A percentile compares a stretch with the other conserved stretches of the same genome.
phyloP scores from a whole-genome alignment of 257 asterid genomes.

The Scutellaria minor region DNA sequence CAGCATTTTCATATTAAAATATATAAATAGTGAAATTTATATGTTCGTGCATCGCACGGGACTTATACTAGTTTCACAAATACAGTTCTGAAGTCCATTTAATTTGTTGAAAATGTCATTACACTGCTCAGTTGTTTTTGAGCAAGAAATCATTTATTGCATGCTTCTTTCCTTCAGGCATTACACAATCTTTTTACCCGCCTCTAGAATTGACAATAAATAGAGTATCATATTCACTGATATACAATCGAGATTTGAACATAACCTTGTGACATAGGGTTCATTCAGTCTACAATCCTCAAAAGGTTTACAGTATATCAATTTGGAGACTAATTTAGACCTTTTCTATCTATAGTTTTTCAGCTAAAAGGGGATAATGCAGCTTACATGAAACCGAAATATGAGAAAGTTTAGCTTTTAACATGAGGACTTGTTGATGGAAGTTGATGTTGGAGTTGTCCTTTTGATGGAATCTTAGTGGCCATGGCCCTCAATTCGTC shows the following conservation, averaged over 20 bases:
- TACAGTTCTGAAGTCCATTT: too few species aligned
- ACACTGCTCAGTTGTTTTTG: neutral
- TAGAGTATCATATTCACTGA: neutral
- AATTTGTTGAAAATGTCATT: too few species aligned
- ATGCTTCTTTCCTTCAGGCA: neutral
- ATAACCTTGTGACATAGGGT: neutral
- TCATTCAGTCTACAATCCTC: neutral
- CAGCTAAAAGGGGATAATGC: conserved; percentile 11
- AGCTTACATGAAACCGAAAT: conserved; percentile 23
- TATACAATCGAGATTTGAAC: conserved; percentile 1
- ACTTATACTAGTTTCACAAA: too few species aligned
- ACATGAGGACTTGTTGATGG: conserved; percentile 49
- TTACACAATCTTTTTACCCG: neutral
- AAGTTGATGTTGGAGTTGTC: conserved; percentile 54
- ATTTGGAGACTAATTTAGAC: conserved; percentile 16
- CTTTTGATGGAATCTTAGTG: conserved; percentile 68
- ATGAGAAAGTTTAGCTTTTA: conserved; percentile 45
- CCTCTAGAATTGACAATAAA: neutral
- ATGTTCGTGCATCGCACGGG: too few species aligned
- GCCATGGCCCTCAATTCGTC: conserved; percentile 79
- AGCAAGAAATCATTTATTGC: conserved; percentile 21
- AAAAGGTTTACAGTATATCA: neutral
- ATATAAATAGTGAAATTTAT: too few species aligned
- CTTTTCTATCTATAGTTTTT: conserved; percentile 1
- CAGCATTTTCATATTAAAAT: too few species aligned